These are phyloP conservation scores for Chaetothyriales sp. DNA, from an alignment of 2,329 filamentous ascomycete species.

Conservation along the genomic window DNA sequence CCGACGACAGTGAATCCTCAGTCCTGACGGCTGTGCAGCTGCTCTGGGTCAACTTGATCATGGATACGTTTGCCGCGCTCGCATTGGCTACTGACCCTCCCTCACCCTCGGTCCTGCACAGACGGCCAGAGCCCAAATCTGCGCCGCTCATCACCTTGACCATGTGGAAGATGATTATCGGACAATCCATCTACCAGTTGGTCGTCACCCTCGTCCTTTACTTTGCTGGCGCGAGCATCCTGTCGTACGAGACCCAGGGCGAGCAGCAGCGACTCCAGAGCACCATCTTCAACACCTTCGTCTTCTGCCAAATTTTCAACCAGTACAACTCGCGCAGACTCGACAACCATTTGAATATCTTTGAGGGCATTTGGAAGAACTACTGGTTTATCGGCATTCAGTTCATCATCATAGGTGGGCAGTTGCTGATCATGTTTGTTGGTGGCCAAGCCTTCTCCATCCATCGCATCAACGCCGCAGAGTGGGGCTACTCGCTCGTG, in stretches of 20 bases:
- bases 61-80: slow-evolving; percentile 52
- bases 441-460: slow-evolving; percentile 44
- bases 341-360: slow-evolving; percentile 50
- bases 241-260: slow-evolving; percentile 33
- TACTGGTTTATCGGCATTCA: slow-evolving; percentile 46
- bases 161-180: slow-evolving; percentile 31
- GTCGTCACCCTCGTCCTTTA: slow-evolving; percentile 29
- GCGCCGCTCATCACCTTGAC: slow-evolving; percentile 30
- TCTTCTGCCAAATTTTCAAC: slow-evolving; percentile 63
- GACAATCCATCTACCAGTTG: slow-evolving; percentile 27
- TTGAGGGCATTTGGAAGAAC: slow-evolving; percentile 45
- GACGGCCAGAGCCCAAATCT: slow-evolving; percentile 31
- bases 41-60: slow-evolving; percentile 54
- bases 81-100: slow-evolving; percentile 50
- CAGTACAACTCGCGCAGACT: slow-evolving; percentile 52
- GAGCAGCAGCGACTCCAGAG: slow-evolving; percentile 40
- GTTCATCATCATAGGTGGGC: slow-evolving; percentile 43
- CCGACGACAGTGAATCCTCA: slow-evolving; percentile 39
- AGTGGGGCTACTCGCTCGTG: slow-evolving; percentile 44
- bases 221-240: slow-evolving; percentile 45
- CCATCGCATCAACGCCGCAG: slow-evolving; percentile 34
- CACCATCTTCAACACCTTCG: slow-evolving; percentile 56
- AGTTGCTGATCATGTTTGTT: slow-evolving; percentile 45
- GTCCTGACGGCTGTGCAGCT: slow-evolving; percentile 52
- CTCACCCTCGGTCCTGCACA: slow-evolving; percentile 40